Conservation (phyloP, 257 asterid genomes). For the Paulownia fortunei region DNA sequence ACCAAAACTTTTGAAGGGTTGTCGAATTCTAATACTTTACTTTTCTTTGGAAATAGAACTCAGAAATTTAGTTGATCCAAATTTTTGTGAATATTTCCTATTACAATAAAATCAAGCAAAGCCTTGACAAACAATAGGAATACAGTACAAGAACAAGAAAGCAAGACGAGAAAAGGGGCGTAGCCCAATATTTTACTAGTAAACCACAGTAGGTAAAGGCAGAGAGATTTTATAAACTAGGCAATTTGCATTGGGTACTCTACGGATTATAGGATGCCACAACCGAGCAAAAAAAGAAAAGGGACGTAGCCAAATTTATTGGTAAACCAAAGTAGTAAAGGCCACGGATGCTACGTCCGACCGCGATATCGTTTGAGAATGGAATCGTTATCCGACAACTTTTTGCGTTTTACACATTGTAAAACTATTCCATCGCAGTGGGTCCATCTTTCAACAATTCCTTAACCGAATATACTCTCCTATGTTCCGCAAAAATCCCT, state of each 20-base stretch:
- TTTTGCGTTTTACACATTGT: neutral
- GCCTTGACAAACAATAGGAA: neutral
- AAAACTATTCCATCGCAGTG: neutral
- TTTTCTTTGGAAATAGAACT: too few species aligned
- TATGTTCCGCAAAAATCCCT: conserved; percentile 28
- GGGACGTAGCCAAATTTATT: neutral
- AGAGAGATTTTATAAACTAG: neutral
- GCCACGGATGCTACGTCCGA: neutral
- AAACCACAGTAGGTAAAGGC: too few species aligned
- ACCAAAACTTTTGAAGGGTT: too few species aligned
- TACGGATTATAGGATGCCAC: neutral
- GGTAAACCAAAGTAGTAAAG: neutral
- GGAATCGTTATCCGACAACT: neutral
- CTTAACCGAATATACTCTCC: conserved; percentile 38
- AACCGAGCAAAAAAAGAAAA: neutral
- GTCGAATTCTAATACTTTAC: too few species aligned
- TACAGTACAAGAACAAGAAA: neutral
- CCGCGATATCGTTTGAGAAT: neutral
- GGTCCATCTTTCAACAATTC: conserved; percentile 22
- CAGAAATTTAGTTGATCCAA: neutral
- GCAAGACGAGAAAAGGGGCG: neutral
- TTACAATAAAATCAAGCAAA: neutral
- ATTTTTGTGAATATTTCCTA: neutral
- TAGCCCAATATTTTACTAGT: too few species aligned
- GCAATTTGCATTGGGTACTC: neutral